Conservation (phyloP, 169 alveolate genomes). For the Plasmodium coatneyi region DNA sequence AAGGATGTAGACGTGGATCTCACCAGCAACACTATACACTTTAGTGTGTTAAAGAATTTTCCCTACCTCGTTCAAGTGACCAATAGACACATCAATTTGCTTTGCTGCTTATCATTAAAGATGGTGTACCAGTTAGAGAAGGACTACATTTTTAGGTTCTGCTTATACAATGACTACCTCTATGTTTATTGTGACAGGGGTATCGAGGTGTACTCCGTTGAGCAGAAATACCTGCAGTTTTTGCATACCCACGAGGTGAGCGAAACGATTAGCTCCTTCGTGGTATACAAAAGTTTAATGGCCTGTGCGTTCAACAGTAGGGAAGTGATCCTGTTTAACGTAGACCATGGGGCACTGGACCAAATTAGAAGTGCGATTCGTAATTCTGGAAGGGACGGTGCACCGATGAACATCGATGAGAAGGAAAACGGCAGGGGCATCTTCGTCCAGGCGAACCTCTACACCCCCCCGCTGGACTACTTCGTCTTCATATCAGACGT, state of each 20-base stretch:
- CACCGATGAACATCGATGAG: neutral
- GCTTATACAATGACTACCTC: constrained; percentile 17
- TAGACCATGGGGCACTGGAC: neutral
- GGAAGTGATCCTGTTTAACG: constrained; percentile 5
- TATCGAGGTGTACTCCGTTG: constrained; percentile 21
- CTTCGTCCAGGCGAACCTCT: neutral
- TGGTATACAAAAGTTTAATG: constrained; percentile 37
- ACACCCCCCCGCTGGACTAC: neutral
- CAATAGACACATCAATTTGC: neutral
- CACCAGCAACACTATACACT: constrained; percentile 14
- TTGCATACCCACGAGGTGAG: neutral
- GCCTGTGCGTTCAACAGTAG: constrained; percentile 5
- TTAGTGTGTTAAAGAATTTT: constrained; percentile 21
- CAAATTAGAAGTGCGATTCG: neutral
- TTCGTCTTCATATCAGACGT: constrained; percentile 40
- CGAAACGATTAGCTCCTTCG: constrained; percentile 1
- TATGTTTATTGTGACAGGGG: constrained; percentile 38
- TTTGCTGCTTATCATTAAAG: constrained; percentile 68
- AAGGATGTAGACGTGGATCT: constrained; percentile 46
- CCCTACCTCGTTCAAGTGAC: constrained; percentile 56
- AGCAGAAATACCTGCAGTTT: neutral
- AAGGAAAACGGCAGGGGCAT: neutral
- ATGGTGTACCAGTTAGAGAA: neutral
- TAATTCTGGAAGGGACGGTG: neutral
- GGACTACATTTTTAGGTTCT: constrained; percentile 11